These are phyloP conservation scores for Venturia oleaginea DNA, from an alignment of 2,329 filamentous ascomycete genomes.

Conservation along the genomic window DNA sequence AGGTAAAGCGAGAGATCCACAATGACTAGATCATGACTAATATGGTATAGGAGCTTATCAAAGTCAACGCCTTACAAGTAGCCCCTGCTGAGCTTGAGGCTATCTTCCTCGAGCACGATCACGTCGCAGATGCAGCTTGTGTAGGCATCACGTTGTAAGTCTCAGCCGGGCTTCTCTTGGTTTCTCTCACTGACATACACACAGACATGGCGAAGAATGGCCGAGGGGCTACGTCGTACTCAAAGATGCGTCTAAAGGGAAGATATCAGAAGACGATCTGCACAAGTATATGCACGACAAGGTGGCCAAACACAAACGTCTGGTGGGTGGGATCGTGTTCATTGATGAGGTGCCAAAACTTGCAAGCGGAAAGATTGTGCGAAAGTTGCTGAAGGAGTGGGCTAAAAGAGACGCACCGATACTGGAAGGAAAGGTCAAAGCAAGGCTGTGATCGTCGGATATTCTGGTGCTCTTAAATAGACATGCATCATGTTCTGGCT, in stretches of 20 bases:
- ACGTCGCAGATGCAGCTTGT: slow-evolving; percentile 46
- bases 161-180: neutral
- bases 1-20: slow-evolving; percentile 19
- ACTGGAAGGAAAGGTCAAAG: slow-evolving; percentile 13
- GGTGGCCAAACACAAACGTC: slow-evolving; percentile 44
- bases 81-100: slow-evolving; percentile 37
- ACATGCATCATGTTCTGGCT: neutral
- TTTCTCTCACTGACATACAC: neutral
- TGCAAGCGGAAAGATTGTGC: slow-evolving; percentile 49
- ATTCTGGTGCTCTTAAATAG: neutral
- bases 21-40: slow-evolving; percentile 7
- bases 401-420: slow-evolving; percentile 41
- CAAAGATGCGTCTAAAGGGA: slow-evolving; percentile 37
- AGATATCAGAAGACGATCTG: slow-evolving; percentile 21
- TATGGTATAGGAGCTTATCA: slow-evolving; percentile 28
- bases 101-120: slow-evolving; percentile 42
- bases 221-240: slow-evolving; percentile 45
- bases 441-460: slow-evolving; percentile 9
- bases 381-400: slow-evolving; percentile 49
- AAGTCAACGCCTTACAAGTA: slow-evolving; percentile 33
- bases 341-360: slow-evolving; percentile 49
- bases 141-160: slow-evolving; percentile 43
- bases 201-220: slow-evolving; percentile 39
- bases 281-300: slow-evolving; percentile 32
- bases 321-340: slow-evolving; percentile 45